Percentiles rank a stretch among this genome's conserved stretches.
Conservation (phyloP, 2,329 filamentous ascomycete genomes). For the Venturia pyrina region DNA sequence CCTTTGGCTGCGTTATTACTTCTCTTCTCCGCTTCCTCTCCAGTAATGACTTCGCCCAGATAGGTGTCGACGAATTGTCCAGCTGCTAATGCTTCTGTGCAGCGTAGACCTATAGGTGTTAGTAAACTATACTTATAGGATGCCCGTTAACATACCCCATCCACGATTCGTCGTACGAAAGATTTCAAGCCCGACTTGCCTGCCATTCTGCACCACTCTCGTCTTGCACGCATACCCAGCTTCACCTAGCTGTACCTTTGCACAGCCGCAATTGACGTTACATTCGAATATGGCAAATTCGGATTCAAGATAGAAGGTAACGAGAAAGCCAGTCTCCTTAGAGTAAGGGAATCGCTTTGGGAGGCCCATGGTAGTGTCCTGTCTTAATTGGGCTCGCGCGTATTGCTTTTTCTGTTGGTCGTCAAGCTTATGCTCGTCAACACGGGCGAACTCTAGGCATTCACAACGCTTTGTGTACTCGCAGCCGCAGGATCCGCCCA, state of each 20-base stretch:
- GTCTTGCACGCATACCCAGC: conserved; percentile 53
- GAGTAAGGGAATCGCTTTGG: conserved; percentile 55
- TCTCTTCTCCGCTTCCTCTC: conserved; percentile 52
- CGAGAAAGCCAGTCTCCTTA: conserved; percentile 23
- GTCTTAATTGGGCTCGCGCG: conserved; percentile 14
- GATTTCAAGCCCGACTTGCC: conserved; percentile 62
- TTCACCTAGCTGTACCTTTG: neutral
- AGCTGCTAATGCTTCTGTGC: conserved; percentile 51
- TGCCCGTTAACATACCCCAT: conserved; percentile 49
- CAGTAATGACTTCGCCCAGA: conserved; percentile 49
- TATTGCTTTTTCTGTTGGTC: conserved; percentile 20
- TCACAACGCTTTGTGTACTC: conserved; percentile 53
- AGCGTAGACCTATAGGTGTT: conserved; percentile 46
- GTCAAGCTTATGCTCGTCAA: conserved; percentile 30
- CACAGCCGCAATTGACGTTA: conserved; percentile 59
- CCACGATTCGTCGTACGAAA: conserved; percentile 66
- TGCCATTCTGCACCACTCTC: conserved; percentile 64
- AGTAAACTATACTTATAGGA: neutral
- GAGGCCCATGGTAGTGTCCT: conserved; percentile 25
- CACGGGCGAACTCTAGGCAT: conserved; percentile 55
- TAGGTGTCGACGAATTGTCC: conserved; percentile 78
- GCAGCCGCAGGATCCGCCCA: conserved; percentile 45
- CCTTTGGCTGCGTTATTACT: conserved; percentile 47
- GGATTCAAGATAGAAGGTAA: conserved; percentile 32
- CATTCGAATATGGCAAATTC: conserved; percentile 64